Conservation (phyloP, 176 grass and related monocot species). For the Urochloa ruziziensis region DNA sequence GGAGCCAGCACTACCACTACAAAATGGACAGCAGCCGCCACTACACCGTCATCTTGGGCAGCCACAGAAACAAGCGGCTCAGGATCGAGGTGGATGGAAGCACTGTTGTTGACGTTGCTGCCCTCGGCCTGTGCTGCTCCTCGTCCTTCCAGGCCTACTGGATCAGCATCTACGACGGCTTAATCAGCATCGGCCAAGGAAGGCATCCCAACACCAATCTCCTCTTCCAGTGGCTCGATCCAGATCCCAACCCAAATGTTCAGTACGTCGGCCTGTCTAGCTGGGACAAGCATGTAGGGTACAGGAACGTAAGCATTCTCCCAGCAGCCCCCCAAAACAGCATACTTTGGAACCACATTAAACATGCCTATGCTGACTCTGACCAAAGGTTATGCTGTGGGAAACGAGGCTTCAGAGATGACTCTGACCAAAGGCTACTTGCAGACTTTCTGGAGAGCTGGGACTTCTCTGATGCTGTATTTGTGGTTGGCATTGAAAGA, state of each 20-base stretch:
- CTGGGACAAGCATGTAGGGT: slow-evolving; percentile 94
- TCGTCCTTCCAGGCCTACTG: slow-evolving; percentile 93
- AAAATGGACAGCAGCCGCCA: slow-evolving; percentile 78
- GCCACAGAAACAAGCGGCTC: slow-evolving; percentile 85
- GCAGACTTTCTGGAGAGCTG: slow-evolving; percentile 76
- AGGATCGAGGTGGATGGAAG: slow-evolving; percentile 90
- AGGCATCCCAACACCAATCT: slow-evolving; percentile 71
- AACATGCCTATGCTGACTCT: slow-evolving; percentile 42
- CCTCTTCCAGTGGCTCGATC: slow-evolving; percentile 82
- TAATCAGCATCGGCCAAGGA: slow-evolving; percentile 80
- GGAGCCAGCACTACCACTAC: slow-evolving; percentile 89
- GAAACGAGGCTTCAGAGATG: slow-evolving; percentile 27
- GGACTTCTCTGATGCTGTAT: slow-evolving; percentile 76
- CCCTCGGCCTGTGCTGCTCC: slow-evolving; percentile 67
- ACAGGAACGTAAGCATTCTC: slow-evolving; percentile 82
- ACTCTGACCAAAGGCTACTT: slow-evolving; percentile 48
- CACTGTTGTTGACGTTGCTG: slow-evolving; percentile 73
- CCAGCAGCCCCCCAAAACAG: slow-evolving; percentile 64
- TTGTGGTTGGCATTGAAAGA: slow-evolving; percentile 64
- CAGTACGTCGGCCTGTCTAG: slow-evolving; percentile 83
- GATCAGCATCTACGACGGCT: slow-evolving; percentile 88
- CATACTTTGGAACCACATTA: slow-evolving; percentile 65
- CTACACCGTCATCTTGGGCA: slow-evolving; percentile 88
- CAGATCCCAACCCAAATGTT: slow-evolving; percentile 64
- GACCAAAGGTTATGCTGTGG: slow-evolving; percentile 15